Conservation (phyloP, 2,329 filamentous ascomycete genomes). For the Penicillium sp. region DNA sequence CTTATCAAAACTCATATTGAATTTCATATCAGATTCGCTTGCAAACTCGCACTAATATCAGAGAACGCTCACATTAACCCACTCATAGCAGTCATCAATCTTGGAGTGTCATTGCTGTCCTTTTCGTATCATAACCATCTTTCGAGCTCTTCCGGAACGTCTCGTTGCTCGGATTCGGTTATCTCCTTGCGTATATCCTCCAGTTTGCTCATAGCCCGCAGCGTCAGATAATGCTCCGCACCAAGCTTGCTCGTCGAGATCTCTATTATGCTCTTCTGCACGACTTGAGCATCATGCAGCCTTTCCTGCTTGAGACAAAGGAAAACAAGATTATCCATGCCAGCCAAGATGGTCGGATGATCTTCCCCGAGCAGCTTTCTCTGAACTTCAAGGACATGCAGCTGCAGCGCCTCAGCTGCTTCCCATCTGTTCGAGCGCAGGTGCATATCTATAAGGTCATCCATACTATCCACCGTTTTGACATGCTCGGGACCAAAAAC, state of each 20-base stretch:
- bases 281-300: neutral
- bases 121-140: neutral
- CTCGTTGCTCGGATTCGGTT: neutral
- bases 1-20: neutral
- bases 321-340: neutral
- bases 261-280: neutral
- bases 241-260: neutral
- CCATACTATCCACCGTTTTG: neutral
- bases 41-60: neutral
- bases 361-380: neutral
- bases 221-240: neutral
- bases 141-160: neutral
- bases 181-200: neutral
- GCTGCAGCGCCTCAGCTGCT: neutral
- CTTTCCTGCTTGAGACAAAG: neutral
- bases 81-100: neutral
- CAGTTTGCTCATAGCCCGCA: neutral
- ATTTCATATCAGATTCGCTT: neutral
- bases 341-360: neutral
- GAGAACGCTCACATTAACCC: neutral
- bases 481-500: neutral
- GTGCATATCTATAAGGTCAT: neutral
- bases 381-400: neutral
- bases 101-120: neutral
- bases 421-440: neutral